phyloP scores from a whole-genome alignment of 495 filamentous ascomycete genomes.

The Letharia columbiana region DNA sequence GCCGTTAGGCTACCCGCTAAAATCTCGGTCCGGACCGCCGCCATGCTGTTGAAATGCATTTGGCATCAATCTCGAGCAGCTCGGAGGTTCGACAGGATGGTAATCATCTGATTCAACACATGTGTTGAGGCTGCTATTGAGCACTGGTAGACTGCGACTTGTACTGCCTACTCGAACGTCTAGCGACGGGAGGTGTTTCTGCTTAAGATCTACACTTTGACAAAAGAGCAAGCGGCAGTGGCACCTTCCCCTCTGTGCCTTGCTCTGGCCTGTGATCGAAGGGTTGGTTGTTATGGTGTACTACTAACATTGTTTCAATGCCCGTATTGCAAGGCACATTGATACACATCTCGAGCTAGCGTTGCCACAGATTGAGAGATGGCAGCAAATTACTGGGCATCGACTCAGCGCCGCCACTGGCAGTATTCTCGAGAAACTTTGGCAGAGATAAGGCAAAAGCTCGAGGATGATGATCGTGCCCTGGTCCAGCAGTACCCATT shows the following conservation, averaged over 20 bases:
- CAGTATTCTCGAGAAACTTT: constrained; percentile 76
- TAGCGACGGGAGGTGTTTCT: not conserved
- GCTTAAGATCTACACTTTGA: not conserved
- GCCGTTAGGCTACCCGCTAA: not conserved
- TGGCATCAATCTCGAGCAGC: no score
- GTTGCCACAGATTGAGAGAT: constrained; percentile 37
- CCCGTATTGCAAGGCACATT: not conserved
- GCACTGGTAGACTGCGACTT: not conserved
- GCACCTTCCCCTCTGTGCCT: not conserved
- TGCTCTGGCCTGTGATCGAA: not conserved
- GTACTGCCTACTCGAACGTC: not conserved
- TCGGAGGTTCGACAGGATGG: no score
- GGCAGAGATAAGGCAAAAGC: constrained; percentile 57
- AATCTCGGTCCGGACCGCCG: not conserved
- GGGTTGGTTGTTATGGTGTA: not conserved
- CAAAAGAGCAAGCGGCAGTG: not conserved
- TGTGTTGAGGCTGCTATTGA: not conserved
- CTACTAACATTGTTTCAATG: not conserved
- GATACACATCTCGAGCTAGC: no score
- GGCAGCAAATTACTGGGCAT: constrained; percentile 97
- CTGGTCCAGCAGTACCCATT: constrained; percentile 70
- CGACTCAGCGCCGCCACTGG: constrained; percentile 84
- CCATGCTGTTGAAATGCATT: no score
- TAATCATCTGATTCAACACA: not conserved
- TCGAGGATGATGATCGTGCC: constrained; percentile 63